Evolutionary conservation across 805 yeast species (phyloP).

Genomic region (Candida adriatica): DNA sequence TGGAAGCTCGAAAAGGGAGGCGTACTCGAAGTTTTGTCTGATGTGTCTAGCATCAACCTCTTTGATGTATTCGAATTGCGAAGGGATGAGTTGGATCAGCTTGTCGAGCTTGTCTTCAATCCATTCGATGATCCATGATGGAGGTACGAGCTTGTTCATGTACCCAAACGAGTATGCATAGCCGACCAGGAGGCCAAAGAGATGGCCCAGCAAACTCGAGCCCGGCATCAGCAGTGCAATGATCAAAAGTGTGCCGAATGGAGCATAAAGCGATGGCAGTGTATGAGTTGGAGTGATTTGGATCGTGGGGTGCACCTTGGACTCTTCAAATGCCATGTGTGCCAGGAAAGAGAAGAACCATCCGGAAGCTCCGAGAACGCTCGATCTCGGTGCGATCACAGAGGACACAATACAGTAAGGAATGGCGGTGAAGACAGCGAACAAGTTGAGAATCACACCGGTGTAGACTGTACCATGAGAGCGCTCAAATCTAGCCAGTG

Average conservation of each 20-base stretch:
- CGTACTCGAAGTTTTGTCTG: constrained; percentile 28
- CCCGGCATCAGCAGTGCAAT: constrained; percentile 52
- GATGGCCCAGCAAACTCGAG: constrained; percentile 69
- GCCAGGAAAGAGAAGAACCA: constrained; percentile 65
- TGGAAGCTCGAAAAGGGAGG: constrained; percentile 20
- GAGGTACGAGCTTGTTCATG: constrained; percentile 55
- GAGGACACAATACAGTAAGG: constrained; percentile 24
- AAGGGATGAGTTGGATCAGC: constrained; percentile 48
- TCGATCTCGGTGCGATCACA: constrained; percentile 41
- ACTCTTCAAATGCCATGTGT: constrained; percentile 48
- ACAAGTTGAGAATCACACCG: constrained; percentile 67
- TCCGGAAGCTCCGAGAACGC: constrained; percentile 63
- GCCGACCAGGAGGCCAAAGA: constrained; percentile 62
- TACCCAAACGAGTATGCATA: constrained; percentile 52
- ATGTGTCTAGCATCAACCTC: constrained; percentile 52
- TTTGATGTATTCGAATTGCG: constrained; percentile 45
- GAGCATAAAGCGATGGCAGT: constrained; percentile 55
- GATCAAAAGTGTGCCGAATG: constrained; percentile 45
- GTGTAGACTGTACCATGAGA: constrained; percentile 80
- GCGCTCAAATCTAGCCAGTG: constrained; percentile 60
- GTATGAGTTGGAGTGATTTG: constrained; percentile 31
- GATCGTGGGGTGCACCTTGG: constrained; percentile 33
- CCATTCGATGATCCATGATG: constrained; percentile 52
- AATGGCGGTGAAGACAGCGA: constrained; percentile 60
- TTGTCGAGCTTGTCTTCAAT: constrained; percentile 51